A percentile compares a stretch with the other conserved stretches of the same genome.
phyloP scores from a whole-genome alignment of 257 asterid species.

The Asclepias syriaca region DNA sequence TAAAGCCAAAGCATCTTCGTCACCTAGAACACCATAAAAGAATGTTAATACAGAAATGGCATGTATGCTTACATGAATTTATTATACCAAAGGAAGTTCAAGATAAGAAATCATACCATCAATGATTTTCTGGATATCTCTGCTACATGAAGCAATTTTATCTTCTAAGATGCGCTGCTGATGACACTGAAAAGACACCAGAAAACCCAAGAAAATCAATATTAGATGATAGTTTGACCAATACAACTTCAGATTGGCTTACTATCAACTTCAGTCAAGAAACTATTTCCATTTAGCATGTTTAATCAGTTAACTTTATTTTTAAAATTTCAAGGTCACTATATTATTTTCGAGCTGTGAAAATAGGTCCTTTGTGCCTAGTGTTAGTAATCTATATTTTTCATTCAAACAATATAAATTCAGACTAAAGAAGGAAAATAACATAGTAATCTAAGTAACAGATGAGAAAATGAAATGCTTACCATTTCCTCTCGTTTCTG shows the following conservation, averaged over 20 bases:
- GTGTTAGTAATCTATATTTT: too few species aligned
- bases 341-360: too few species aligned
- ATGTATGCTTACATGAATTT: background rate
- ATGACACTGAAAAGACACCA: constrained; percentile 18
- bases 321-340: too few species aligned
- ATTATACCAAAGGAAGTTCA: background rate
- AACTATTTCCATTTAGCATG: too few species aligned
- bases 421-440: too few species aligned
- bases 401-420: too few species aligned
- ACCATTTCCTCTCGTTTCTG: constrained; percentile 46
- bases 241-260: too few species aligned
- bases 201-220: background rate
- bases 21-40: constrained; percentile 9
- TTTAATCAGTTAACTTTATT: too few species aligned
- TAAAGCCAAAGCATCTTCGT: constrained; percentile 14
- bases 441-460: background rate
- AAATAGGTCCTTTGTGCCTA: too few species aligned
- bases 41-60: background rate
- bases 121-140: constrained; percentile 22
- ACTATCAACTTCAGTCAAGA: too few species aligned
- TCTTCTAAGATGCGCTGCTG: constrained; percentile 17
- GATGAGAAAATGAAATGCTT: constrained; percentile 5
- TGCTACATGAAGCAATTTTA: constrained; percentile 21
- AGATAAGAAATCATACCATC: constrained; percentile 22
- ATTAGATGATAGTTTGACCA: background rate